These are phyloP conservation scores for Cucumis melo DNA, from an alignment of 306 rosid species.

Conservation along the genomic window DNA sequence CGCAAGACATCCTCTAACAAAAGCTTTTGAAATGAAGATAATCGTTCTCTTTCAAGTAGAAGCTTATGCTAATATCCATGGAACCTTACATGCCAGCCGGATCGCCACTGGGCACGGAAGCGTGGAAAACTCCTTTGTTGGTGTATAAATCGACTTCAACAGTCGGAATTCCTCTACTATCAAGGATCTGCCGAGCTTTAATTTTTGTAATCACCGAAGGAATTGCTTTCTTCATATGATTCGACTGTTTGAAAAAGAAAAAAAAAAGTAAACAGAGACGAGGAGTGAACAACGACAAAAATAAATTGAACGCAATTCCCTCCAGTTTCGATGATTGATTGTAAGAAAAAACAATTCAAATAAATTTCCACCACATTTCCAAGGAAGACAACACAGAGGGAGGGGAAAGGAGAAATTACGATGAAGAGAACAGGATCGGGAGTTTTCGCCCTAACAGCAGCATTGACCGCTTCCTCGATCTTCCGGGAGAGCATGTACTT, in stretches of 20 bases:
- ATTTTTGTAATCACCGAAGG: slow-evolving; percentile 65
- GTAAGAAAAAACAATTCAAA: neutral
- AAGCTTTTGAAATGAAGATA: neutral
- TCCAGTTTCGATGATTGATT: neutral
- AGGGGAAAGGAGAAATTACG: slow-evolving; percentile 19
- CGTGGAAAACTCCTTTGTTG: slow-evolving; percentile 68
- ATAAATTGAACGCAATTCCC: neutral
- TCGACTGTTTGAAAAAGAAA: slow-evolving; percentile 32
- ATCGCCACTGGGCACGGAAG: slow-evolving; percentile 79
- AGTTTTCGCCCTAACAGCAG: slow-evolving; percentile 88
- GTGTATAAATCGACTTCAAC: slow-evolving; percentile 82
- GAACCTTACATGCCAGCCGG: slow-evolving; percentile 53
- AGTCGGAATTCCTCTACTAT: slow-evolving; percentile 94
- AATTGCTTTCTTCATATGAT: slow-evolving; percentile 63
- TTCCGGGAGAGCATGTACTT: slow-evolving; percentile 75
- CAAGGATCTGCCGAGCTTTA: slow-evolving; percentile 91
- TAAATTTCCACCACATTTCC: neutral
- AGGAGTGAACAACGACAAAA: neutral
- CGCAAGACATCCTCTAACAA: neutral
- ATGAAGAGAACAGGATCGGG: slow-evolving; percentile 92
- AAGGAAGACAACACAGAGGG: neutral
- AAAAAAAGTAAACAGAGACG: neutral
- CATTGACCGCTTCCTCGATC: slow-evolving; percentile 96
- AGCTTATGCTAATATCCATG: neutral
- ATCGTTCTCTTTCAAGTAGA: neutral